A percentile compares a stretch with the other conserved stretches of the same genome.
Evolutionary conservation across 1,284 basidiomycete species (phyloP).

Genomic region (Fistulina hepatica): DNA sequence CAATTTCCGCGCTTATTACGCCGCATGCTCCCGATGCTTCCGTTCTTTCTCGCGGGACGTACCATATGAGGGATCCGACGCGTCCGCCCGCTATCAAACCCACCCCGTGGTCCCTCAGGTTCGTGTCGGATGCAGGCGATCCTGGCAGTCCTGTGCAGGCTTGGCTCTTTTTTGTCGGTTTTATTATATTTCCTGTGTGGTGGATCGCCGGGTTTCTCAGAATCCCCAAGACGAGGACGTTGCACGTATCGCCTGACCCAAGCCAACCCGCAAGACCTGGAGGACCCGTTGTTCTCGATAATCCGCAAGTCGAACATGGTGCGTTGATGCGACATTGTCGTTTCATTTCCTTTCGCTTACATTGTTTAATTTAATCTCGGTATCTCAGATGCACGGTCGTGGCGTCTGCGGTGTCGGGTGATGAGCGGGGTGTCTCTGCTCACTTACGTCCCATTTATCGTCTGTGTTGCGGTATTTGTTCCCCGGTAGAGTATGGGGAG

Average conservation of each 20-base stretch:
- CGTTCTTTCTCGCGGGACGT: conserved; percentile 28
- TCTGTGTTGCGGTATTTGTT: conserved; percentile 57
- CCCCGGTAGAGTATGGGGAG: no score
- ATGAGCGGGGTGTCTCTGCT: conserved; percentile 54
- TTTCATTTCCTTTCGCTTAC: conserved; percentile 11
- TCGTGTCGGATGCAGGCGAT: conserved; percentile 39
- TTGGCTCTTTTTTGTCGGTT: conserved; percentile 68
- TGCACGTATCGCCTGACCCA: conserved; percentile 39
- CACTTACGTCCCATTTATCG: conserved; percentile 70
- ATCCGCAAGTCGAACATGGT: conserved; percentile 70
- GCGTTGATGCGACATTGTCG: no score
- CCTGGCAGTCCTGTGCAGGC: conserved; percentile 53
- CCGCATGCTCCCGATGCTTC: conserved; percentile 63
- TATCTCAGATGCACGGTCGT: conserved; percentile 49
- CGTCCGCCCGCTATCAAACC: conserved; percentile 11
- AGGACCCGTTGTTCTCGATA: conserved; percentile 49
- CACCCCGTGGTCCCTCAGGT: conserved; percentile 15
- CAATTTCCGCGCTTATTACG: conserved; percentile 61
- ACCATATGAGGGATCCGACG: conserved; percentile 13
- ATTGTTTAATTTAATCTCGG: conserved; percentile 9
- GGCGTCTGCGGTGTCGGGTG: conserved; percentile 63
- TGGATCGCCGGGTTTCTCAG: conserved; percentile 56
- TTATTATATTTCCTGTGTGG: conserved; percentile 66
- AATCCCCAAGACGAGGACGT: conserved; percentile 48
- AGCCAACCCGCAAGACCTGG: conserved; percentile 1